Conservation (phyloP, 345 rosid species). For the Microcos paniculata region DNA sequence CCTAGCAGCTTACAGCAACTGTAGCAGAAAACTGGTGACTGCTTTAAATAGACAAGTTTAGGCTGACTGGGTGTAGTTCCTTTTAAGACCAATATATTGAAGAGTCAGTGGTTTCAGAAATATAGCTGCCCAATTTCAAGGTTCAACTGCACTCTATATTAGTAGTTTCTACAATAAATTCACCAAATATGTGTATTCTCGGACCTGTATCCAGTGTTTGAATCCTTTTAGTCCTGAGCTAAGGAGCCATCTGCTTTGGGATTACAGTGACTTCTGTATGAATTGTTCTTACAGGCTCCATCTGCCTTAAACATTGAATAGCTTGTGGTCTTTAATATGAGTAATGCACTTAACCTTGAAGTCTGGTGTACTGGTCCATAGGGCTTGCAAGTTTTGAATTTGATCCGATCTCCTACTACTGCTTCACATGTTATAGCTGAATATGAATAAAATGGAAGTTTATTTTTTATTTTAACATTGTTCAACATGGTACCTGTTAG, state of each 20-base stretch:
- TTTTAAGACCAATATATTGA: background rate
- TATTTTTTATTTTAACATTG: background rate
- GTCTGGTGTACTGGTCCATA: background rate
- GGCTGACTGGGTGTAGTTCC: slow-evolving; percentile 3
- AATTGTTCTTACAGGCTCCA: background rate
- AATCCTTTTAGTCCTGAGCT: background rate
- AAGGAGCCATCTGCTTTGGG: background rate
- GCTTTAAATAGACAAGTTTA: background rate
- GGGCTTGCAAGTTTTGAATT: background rate
- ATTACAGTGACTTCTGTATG: background rate
- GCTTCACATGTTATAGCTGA: background rate
- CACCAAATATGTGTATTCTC: background rate
- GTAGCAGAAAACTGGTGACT: background rate
- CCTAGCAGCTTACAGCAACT: background rate
- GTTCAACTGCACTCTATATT: background rate
- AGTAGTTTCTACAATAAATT: background rate
- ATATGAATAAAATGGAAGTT: background rate
- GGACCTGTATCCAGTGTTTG: background rate
- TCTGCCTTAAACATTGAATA: background rate
- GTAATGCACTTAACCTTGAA: background rate
- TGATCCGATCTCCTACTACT: background rate
- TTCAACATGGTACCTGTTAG: background rate
- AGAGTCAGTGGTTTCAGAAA: background rate
- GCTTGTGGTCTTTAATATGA: background rate
- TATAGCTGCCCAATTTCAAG: background rate